Conservation (phyloP, 2,329 filamentous ascomycete species). For the Cadophora sp. region DNA sequence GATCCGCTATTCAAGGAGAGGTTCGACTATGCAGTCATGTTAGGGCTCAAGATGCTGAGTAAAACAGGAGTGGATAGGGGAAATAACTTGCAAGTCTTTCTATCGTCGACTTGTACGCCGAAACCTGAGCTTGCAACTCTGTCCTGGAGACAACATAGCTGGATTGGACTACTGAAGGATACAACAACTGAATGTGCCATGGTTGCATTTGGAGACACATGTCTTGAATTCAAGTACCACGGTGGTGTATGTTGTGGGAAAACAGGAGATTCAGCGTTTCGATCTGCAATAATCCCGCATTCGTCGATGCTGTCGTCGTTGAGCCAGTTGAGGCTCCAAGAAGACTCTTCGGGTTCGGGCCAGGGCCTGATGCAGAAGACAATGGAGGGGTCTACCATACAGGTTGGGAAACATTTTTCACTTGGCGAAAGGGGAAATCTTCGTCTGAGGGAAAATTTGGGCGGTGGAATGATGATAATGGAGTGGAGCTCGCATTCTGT, state of each 20-base stretch:
- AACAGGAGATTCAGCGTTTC: conserved; percentile 19
- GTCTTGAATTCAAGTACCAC: conserved; percentile 19
- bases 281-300: conserved; percentile 12
- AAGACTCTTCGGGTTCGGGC: background rate
- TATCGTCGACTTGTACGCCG: conserved; percentile 25
- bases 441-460: background rate
- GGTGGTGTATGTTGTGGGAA: conserved; percentile 10
- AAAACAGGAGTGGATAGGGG: conserved; percentile 23
- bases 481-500: conserved; percentile 11
- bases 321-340: background rate
- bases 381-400: background rate
- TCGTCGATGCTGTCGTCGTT: background rate
- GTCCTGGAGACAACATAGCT: conserved; percentile 23
- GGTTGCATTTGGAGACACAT: conserved; percentile 21
- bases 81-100: conserved; percentile 23
- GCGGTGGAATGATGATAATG: background rate
- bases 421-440: conserved; percentile 12
- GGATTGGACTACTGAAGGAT: conserved; percentile 25
- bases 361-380: background rate
- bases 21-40: conserved; percentile 26
- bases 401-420: background rate
- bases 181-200: conserved; percentile 21
- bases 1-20: conserved; percentile 20
- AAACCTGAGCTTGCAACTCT: conserved; percentile 28
- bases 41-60: conserved; percentile 28